Evolutionary conservation across 2,329 filamentous ascomycete genomes (phyloP).

Genomic region (Fusarium sp.): DNA sequence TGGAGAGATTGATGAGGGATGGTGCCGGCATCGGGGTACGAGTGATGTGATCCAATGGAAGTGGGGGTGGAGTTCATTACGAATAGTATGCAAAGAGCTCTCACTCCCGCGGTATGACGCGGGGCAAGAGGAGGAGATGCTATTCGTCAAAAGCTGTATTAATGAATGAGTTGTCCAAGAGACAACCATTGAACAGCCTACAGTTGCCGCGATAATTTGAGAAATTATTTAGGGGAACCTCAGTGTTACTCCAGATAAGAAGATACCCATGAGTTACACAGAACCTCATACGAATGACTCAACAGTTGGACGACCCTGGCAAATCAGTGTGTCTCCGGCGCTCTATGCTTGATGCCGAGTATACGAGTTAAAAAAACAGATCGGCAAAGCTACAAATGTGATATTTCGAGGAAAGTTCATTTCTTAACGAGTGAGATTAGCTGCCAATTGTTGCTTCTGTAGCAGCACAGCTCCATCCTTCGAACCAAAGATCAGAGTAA

Average conservation of each 20-base stretch:
- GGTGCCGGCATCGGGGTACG: conserved; percentile 11
- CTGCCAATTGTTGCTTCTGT: background rate
- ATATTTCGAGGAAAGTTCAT: background rate
- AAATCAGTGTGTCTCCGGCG: background rate
- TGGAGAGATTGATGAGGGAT: conserved; percentile 2
- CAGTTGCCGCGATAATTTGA: background rate
- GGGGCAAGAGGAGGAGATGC: conserved; percentile 10
- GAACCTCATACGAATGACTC: background rate
- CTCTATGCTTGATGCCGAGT: background rate
- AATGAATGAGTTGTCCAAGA: background rate
- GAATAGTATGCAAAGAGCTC: conserved; percentile 1
- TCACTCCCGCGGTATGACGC: conserved; percentile 3
- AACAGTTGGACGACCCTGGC: background rate
- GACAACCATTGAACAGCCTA: background rate
- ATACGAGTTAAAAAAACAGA: background rate
- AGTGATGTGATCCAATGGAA: conserved; percentile 17
- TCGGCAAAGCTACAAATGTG: background rate
- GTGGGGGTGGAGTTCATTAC: conserved; percentile 31
- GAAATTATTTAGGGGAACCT: background rate
- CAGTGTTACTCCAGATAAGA: background rate
- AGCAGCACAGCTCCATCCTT: background rate
- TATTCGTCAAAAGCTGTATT: conserved; percentile 12
- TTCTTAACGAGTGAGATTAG: background rate
- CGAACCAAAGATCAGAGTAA: background rate
- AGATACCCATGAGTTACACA: background rate